Conservation (phyloP, 805 yeast species). For the Babjeviella inositovora region DNA sequence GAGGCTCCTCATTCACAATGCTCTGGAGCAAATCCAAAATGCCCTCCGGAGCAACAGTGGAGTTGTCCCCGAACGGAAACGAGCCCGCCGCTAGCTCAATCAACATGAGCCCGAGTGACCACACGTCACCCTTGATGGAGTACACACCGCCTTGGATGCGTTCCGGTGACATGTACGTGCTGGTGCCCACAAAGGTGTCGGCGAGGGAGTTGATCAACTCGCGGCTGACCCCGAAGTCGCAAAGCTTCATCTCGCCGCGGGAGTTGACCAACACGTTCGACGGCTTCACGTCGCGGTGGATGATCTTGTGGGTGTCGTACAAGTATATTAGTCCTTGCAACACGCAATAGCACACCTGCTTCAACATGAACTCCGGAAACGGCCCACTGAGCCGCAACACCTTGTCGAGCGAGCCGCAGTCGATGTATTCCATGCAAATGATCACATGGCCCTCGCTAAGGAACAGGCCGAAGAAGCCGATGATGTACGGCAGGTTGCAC, state of each 20-base stretch:
- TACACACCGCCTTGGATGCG: conserved; percentile 90
- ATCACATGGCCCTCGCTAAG: conserved; percentile 62
- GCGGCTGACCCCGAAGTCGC: conserved; percentile 94
- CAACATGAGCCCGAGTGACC: conserved; percentile 90
- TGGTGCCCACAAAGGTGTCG: conserved; percentile 95
- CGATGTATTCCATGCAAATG: conserved; percentile 92
- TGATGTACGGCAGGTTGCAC: conserved; percentile 70
- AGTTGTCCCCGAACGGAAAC: conserved; percentile 53
- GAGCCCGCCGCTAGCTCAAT: conserved; percentile 79
- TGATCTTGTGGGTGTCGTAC: conserved; percentile 72
- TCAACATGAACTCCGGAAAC: conserved; percentile 51
- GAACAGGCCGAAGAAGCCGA: conserved; percentile 85
- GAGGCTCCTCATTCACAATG: conserved; percentile 88
- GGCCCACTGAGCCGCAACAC: conserved; percentile 47
- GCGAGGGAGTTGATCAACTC: conserved; percentile 89
- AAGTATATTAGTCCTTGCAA: conserved; percentile 70
- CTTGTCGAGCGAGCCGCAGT: conserved; percentile 83
- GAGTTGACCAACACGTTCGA: conserved; percentile 82
- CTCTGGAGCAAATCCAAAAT: conserved; percentile 82
- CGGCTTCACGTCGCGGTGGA: conserved; percentile 94
- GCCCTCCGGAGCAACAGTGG: conserved; percentile 47
- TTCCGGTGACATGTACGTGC: conserved; percentile 96
- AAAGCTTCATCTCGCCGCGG: conserved; percentile 74
- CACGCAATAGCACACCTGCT: conserved; percentile 62
- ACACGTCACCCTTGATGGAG: conserved; percentile 90